These are phyloP conservation scores for Phycomyces blakesleeanus DNA, from an alignment of 192 early-diverging fungal species.

Conservation along the genomic window DNA sequence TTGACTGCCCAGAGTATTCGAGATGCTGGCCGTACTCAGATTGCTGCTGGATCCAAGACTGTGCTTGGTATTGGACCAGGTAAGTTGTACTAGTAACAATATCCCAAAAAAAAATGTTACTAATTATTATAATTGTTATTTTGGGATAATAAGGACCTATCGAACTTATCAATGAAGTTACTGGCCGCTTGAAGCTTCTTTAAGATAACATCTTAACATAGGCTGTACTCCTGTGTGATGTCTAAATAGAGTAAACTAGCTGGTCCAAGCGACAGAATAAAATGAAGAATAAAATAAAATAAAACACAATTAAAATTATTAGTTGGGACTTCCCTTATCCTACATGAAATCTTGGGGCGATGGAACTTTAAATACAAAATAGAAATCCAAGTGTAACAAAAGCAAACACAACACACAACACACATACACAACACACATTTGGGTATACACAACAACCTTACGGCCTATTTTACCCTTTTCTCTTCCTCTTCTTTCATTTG, in stretches of 20 bases:
- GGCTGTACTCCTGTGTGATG: too few relatives aligned
- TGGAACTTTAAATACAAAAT: neutral
- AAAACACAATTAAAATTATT: too few relatives aligned
- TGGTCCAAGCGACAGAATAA: neutral
- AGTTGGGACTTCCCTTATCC: neutral
- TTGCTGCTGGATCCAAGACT: conserved; percentile 86
- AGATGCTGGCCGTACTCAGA: conserved; percentile 92
- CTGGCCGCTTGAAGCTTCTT: conserved; percentile 39
- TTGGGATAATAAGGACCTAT: conserved; percentile 28
- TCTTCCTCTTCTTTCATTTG: conserved; percentile 5
- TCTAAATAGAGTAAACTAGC: neutral
- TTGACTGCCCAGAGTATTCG: conserved; percentile 72
- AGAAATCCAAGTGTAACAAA: neutral
- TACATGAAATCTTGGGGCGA: neutral
- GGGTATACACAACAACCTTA: neutral
- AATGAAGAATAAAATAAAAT: too few relatives aligned
- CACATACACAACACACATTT: neutral
- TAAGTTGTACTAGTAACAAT: conserved; percentile 18
- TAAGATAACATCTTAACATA: conserved; percentile 15
- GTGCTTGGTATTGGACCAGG: conserved; percentile 95
- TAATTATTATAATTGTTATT: too few relatives aligned
- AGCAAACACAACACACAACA: neutral
- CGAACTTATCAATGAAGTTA: conserved; percentile 35
- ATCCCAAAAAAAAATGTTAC: too few relatives aligned
- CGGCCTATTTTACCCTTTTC: neutral